Conservation (phyloP, 1,284 basidiomycete genomes). For the Cutaneotrichosporon cutaneum region DNA sequence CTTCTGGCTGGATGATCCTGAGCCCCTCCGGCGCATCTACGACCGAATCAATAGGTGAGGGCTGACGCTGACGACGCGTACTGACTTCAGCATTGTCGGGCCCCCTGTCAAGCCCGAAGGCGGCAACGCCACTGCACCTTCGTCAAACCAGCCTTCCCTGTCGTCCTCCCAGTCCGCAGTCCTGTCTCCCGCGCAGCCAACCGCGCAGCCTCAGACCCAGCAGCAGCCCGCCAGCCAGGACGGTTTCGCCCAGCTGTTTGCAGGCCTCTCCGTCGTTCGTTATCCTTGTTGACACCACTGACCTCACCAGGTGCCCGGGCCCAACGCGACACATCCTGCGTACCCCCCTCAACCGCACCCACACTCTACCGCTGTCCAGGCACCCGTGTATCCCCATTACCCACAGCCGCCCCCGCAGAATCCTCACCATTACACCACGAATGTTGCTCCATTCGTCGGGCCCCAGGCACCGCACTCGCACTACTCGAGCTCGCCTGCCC, state of each 20-base stretch:
- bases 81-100: conserved; percentile 1
- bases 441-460: not conserved
- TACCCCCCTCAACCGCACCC: not conserved
- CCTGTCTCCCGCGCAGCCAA: not conserved
- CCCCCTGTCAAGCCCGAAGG: not conserved
- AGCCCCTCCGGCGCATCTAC: not conserved
- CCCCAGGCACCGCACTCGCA: not conserved
- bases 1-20: not conserved
- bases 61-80: not conserved
- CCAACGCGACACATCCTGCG: not conserved
- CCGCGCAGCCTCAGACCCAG: not conserved
- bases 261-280: conserved; percentile 30
- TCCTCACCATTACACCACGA: not conserved
- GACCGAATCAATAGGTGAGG: not conserved
- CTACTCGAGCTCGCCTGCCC: not conserved
- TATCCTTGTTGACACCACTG: not conserved
- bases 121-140: not conserved
- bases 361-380: not conserved
- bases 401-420: not conserved
- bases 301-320: not conserved
- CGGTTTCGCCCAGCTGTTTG: conserved; percentile 43
- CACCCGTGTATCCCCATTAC: not conserved
- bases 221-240: not conserved
- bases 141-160: not conserved
- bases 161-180: not conserved